phyloP scores from a whole-genome alignment of 768 basidiomycete genomes.

The Erythrobasidium yunnanense region DNA sequence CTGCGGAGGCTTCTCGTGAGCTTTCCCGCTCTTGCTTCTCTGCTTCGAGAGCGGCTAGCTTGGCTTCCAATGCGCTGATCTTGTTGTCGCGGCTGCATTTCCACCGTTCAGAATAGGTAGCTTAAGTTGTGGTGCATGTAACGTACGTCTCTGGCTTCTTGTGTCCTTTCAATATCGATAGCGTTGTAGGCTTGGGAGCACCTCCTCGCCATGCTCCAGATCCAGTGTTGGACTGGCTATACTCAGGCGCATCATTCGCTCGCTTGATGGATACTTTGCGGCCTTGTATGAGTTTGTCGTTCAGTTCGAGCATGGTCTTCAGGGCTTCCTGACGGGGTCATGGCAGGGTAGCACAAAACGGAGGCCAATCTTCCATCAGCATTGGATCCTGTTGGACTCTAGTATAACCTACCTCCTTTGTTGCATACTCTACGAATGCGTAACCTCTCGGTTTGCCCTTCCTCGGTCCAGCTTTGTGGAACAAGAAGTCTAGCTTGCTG shows the following conservation, averaged over 20 bases:
- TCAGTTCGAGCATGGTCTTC: constrained; percentile 59
- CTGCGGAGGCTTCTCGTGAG: not conserved
- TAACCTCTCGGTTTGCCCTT: constrained; percentile 93
- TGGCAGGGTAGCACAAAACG: not conserved
- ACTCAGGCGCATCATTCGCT: constrained; percentile 78
- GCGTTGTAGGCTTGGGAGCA: constrained; percentile 61
- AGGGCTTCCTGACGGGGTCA: constrained; percentile 59
- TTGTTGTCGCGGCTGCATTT: constrained; percentile 63
- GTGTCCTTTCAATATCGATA: constrained; percentile 74
- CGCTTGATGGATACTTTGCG: constrained; percentile 81
- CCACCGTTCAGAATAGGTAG: not conserved
- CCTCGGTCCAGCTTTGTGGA: constrained; percentile 78
- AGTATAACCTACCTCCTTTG: constrained; percentile 66
- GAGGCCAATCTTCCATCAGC: not conserved
- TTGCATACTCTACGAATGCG: constrained; percentile 78
- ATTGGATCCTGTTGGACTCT: too few relatives aligned
- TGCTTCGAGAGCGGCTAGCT: constrained; percentile 46
- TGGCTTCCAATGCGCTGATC: constrained; percentile 93
- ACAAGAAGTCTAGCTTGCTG: constrained; percentile 82
- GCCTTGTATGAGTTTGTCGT: constrained; percentile 73
- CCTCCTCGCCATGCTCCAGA: constrained; percentile 44
- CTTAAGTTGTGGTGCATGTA: not conserved
- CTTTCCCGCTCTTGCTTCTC: not conserved
- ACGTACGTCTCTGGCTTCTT: constrained; percentile 49
- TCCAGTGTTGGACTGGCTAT: not conserved